Evolutionary conservation across 176 grass and related monocot genomes (phyloP).

Genomic region (Ensete glaucum): DNA sequence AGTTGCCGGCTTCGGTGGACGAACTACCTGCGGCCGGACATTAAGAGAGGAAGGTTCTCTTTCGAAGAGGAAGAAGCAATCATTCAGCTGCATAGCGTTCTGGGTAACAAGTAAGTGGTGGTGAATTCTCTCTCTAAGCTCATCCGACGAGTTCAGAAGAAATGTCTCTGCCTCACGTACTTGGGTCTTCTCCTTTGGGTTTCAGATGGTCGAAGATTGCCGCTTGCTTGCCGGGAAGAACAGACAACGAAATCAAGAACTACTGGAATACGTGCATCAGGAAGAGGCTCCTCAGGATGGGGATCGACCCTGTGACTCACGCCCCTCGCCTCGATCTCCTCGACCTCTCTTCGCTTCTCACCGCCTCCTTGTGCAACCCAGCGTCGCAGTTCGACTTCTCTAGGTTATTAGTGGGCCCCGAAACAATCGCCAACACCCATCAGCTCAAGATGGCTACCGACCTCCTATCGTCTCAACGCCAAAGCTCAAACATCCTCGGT

Average conservation of each 20-base stretch:
- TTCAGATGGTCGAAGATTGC: slow-evolving; percentile 87
- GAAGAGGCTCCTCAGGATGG: slow-evolving; percentile 74
- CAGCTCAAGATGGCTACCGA: slow-evolving; percentile 47
- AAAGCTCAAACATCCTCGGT: neutral
- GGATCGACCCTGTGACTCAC: slow-evolving; percentile 76
- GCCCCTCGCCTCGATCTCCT: slow-evolving; percentile 67
- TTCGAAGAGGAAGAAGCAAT: slow-evolving; percentile 97
- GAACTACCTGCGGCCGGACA: slow-evolving; percentile 89
- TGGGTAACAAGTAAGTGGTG: slow-evolving; percentile 88
- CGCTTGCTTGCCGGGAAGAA: slow-evolving; percentile 72
- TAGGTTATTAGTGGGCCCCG: slow-evolving; percentile 41
- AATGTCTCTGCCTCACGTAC: neutral
- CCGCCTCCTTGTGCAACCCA: slow-evolving; percentile 45
- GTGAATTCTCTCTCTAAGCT: no score
- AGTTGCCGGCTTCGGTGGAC: slow-evolving; percentile 96
- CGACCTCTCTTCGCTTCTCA: slow-evolving; percentile 56
- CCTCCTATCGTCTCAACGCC: slow-evolving; percentile 15
- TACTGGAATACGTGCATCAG: slow-evolving; percentile 98
- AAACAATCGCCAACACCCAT: slow-evolving; percentile 52
- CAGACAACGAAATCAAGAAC: slow-evolving; percentile 98
- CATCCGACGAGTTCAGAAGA: neutral
- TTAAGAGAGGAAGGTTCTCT: slow-evolving; percentile 91
- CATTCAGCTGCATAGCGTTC: slow-evolving; percentile 87
- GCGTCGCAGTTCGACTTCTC: slow-evolving; percentile 45
- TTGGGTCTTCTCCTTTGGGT: neutral